Base-by-base conservation (phyloP, 2,329 filamentous ascomycete genomes). In the Aureobasidium mangrovei region DNA sequence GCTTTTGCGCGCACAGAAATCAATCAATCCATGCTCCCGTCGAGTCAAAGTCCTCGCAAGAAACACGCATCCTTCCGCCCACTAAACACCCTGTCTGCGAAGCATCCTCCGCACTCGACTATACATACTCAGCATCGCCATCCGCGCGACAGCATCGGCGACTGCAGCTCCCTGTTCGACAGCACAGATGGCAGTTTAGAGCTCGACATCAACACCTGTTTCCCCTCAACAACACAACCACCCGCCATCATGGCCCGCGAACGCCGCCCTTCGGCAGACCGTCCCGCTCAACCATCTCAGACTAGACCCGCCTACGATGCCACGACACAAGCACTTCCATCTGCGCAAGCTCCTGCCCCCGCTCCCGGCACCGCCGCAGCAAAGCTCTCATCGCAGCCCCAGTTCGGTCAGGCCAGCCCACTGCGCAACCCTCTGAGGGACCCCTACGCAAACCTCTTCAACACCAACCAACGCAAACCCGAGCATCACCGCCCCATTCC, bases 321-420 rank as follows among this genome's bases (percentile, higher is more conserved):
- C 8, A 8, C 46, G 8, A 38, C 46, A 51, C 31, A 51, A 29
- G 38, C 28, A 31, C 7, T 12, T 3, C 36, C 38, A 31, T 26
- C 68, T 72, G 40, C 59, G 40, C 31, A 35, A 26, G 27, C 38
- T 10, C 12, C 27, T 10, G 29, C 27, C 4, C 44, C 38, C 3
- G 28, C 43, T 8, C 41, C 42, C 10, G 26, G 33, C 9, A 49
- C 53, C 9, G 42, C 42, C 5, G 41, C 49, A 24, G n/a, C 49
- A n/a, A 53, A 53, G 31, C 49, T 53, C 40, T 18, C 49, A 7
- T 26, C 49, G 40, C 49, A 43, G 36, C 72, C 76, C 38, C 74
- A 82, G 61, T 84, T 83, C 62, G 81, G 81, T 49, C 77, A 78
- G 60, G 72, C 81, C 2, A 82, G 79, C 58, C 77, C 79, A 12